These are phyloP conservation scores for Aciculosporium take DNA, from an alignment of 2,329 filamentous ascomycete genomes.

Conservation along the genomic window DNA sequence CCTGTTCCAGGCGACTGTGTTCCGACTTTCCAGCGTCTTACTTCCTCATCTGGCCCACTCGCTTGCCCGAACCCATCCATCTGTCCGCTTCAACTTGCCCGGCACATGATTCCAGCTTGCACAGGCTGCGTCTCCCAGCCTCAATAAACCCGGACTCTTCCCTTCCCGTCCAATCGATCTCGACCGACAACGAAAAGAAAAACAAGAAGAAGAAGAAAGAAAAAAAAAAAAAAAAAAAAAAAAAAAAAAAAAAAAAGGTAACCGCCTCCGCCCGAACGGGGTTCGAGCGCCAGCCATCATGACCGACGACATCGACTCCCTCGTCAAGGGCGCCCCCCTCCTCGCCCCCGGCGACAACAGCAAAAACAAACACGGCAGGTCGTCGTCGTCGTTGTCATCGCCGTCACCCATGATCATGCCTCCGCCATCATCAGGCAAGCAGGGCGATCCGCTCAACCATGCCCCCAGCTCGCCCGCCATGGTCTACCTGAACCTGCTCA, in stretches of 20 bases:
- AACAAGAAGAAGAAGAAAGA: neutral
- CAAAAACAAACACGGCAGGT: conserved; percentile 21
- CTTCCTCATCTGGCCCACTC: neutral
- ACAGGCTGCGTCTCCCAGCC: conserved; percentile 3
- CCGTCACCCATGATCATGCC: conserved; percentile 30
- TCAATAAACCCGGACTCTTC: too few species aligned
- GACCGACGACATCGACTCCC: conserved; percentile 63
- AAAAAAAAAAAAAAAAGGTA: neutral
- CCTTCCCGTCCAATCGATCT: too few species aligned
- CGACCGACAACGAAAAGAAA: too few species aligned
- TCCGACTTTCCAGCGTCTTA: too few species aligned
- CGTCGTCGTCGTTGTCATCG: too few species aligned
- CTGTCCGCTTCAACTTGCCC: neutral
- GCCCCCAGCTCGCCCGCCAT: conserved; percentile 85
- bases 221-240: neutral
- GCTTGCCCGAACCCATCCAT: neutral
- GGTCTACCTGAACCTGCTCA: conserved; percentile 95
- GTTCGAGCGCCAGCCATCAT: conserved; percentile 24
- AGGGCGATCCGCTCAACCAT: conserved; percentile 58
- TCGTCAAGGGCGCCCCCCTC: conserved; percentile 78
- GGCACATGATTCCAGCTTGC: conserved; percentile 1
- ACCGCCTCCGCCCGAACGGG: neutral
- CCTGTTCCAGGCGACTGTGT: too few species aligned
- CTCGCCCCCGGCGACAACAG: conserved; percentile 35
- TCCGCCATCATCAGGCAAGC: conserved; percentile 28